Conservation (phyloP, 139 green algal genomes). For the Chlamydomonas incerta region DNA sequence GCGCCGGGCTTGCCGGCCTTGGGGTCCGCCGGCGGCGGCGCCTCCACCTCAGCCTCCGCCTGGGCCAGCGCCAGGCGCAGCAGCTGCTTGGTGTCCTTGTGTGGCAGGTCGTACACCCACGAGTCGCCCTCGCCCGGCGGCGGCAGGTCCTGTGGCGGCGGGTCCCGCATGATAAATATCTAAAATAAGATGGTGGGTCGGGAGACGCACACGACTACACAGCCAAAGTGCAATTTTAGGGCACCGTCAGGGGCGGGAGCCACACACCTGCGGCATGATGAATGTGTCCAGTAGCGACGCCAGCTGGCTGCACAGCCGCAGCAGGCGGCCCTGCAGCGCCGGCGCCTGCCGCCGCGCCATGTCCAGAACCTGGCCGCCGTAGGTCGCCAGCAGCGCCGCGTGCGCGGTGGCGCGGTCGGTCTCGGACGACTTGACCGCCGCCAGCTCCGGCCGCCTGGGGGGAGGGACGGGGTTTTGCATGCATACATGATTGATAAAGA, state of each 20-base stretch:
- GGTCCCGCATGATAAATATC: too few relatives aligned
- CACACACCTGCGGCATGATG: slow-evolving; percentile 48
- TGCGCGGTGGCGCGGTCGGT: slow-evolving; percentile 35
- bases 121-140: slow-evolving; percentile 39
- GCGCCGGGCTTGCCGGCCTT: slow-evolving; percentile 17
- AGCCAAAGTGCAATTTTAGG: too few relatives aligned
- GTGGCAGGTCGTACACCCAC: slow-evolving; percentile 48
- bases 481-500: too few relatives aligned
- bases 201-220: too few relatives aligned
- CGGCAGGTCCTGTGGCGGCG: slow-evolving; percentile 50
- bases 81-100: slow-evolving; percentile 59
- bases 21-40: slow-evolving; percentile 1
- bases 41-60: slow-evolving; percentile 19
- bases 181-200: too few relatives aligned
- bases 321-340: slow-evolving; percentile 23
- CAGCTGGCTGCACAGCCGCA: not conserved
- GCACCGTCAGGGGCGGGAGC: too few relatives aligned
- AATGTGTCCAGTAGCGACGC: slow-evolving; percentile 61
- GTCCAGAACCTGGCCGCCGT: slow-evolving; percentile 14
- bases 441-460: slow-evolving; percentile 45
- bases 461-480: too few relatives aligned
- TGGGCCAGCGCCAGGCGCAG: slow-evolving; percentile 52
- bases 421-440: slow-evolving; percentile 45
- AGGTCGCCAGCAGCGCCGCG: slow-evolving; percentile 41
- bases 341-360: slow-evolving; percentile 26